Base-by-base conservation (phyloP, 2,329 filamentous ascomycete genomes). In the Alternaria sp. region DNA sequence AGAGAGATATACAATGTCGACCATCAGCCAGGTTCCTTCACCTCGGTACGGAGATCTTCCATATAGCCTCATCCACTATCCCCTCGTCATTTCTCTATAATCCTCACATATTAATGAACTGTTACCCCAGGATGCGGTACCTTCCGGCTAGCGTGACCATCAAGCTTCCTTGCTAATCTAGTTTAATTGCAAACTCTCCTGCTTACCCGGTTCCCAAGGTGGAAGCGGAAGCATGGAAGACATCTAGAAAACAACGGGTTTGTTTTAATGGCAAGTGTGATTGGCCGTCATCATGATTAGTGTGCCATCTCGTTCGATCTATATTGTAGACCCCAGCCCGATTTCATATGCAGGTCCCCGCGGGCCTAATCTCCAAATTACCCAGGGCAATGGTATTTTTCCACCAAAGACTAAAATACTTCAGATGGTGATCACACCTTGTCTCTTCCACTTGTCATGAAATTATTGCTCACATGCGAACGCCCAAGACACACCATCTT, bases 341-440 rank as follows among this genome's bases (percentile, higher is more conserved):
- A 62, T 58, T 68, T 66, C 59, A 65, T 65, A 66, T 74, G 69
- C 66, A 71, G 71, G 67, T 73, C 67, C 72, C 59, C 57, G 45
- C 72, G 67, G 71, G 56, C 69, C 72, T 71, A 63, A 53, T 62
- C 54, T 59, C 67, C 67, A 74, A 50, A 76, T 74, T 67, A 73
- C 63, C 57, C 62, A 55, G 56, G 61, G 38, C 25, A 18, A 40
- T 32, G 11, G 28, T 38, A 41, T 53, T 60, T 53, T 56, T 40
- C 58, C 58, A 60, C 58, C 55, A 49, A 60, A 41, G 32, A 57
- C 14, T 36, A 16, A 22, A 18, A 28, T 32, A 14, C 41, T 36
- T 32, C 20, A n/a, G 16, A 43, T 16, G 20, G 8, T 50, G 51
- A 34, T 20, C 16, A 22, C 20, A 18, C 18, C 34, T 18, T 38